phyloP scores from a whole-genome alignment of 2,329 filamentous ascomycete genomes.

The Monosporascus sp. region DNA sequence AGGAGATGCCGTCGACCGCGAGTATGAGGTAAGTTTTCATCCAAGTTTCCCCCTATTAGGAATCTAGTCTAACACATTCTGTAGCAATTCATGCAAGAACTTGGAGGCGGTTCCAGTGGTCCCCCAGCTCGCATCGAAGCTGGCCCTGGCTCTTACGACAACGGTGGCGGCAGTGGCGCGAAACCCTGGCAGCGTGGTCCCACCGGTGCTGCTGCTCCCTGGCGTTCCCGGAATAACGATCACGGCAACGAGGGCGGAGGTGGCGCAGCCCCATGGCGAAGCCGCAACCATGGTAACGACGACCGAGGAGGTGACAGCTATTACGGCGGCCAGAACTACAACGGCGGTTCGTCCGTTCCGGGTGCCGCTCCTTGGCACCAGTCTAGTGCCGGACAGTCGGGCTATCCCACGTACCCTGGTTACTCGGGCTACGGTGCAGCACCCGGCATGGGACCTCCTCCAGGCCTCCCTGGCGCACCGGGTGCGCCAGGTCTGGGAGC shows the following conservation, averaged over 20 bases:
- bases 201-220: slow-evolving; percentile 78
- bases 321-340: slow-evolving; percentile 39
- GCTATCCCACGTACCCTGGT: slow-evolving; percentile 48
- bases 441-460: slow-evolving; percentile 44
- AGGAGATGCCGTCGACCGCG: slow-evolving; percentile 83
- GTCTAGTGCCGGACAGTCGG: slow-evolving; percentile 47
- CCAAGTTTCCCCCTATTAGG: not conserved
- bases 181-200: slow-evolving; percentile 89
- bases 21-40: slow-evolving; percentile 75
- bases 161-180: slow-evolving; percentile 46
- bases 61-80: slow-evolving; percentile 34
- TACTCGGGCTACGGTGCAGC: slow-evolving; percentile 49
- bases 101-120: slow-evolving; percentile 66
- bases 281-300: slow-evolving; percentile 47
- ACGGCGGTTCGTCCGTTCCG: slow-evolving; percentile 26
- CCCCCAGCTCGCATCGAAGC: slow-evolving; percentile 82
- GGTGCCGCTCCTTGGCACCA: slow-evolving; percentile 59
- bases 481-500: slow-evolving; percentile 45
- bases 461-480: slow-evolving; percentile 39
- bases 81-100: slow-evolving; percentile 95
- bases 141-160: slow-evolving; percentile 63
- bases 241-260: slow-evolving; percentile 42
- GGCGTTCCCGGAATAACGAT: slow-evolving; percentile 57
- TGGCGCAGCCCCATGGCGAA: slow-evolving; percentile 57
- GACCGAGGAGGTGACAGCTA: slow-evolving; percentile 40